Percentiles rank a stretch among this genome's conserved stretches.
Evolutionary conservation across 2,329 filamentous ascomycete genomes (phyloP).

Genomic region (Fusarium sp.): DNA sequence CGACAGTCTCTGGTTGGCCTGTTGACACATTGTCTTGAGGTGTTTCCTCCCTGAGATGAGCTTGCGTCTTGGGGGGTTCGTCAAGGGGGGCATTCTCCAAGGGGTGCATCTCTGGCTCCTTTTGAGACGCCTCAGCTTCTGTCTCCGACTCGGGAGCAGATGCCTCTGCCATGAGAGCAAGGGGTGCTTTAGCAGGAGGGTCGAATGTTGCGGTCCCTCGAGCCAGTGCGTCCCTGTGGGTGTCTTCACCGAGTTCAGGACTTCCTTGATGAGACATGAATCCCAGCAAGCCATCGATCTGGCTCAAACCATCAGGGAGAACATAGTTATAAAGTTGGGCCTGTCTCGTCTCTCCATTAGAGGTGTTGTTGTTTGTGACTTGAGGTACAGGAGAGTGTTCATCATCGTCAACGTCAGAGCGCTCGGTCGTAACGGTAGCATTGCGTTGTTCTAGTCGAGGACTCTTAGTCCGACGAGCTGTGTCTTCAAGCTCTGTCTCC

Average conservation of each 20-base stretch:
- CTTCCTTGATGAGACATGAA: neutral
- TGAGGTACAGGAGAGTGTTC: neutral
- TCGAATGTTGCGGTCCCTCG: neutral
- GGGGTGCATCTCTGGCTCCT: neutral
- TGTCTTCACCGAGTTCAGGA: neutral
- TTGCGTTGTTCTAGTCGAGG: neutral
- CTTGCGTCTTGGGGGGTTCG: neutral
- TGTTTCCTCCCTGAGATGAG: neutral
- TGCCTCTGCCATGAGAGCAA: neutral
- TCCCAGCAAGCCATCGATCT: neutral
- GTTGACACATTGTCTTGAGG: neutral
- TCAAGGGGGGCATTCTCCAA: neutral
- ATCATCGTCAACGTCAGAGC: neutral
- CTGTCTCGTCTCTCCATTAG: neutral
- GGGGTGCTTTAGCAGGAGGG: neutral
- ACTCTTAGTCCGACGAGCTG: slow-evolving; percentile 1
- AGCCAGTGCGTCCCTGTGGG: neutral
- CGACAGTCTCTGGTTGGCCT: neutral
- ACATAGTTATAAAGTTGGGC: neutral
- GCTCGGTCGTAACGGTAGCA: no score
- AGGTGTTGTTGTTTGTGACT: neutral
- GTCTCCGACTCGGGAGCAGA: neutral
- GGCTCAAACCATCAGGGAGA: neutral
- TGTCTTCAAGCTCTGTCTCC: neutral
- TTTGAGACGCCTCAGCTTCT: neutral